Base-by-base conservation (phyloP, 805 yeast species). In the Saccharomycopsis vini region DNA sequence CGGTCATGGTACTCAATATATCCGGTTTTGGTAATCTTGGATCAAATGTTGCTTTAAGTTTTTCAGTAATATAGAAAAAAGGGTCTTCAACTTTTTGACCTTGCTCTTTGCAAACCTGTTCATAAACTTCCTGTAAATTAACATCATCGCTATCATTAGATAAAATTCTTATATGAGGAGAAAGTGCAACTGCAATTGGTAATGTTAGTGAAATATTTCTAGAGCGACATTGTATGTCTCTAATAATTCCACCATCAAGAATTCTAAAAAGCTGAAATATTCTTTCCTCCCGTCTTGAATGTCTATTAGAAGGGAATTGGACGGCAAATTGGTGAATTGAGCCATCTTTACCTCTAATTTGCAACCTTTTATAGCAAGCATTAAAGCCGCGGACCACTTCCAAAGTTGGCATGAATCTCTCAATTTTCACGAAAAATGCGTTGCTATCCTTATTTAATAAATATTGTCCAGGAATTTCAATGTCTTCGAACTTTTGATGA, bases 381-480 rank as follows among this genome's bases (percentile, higher is more conserved):
- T 85, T 85, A 2, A 90, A 81, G 1, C 96, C 95, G 46, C 98
- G 77, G 3, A 88, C 84, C 50, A 89, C 73, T 48, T 87, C 95
- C 43, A 92, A 76, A 0, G 85, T 77, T 2, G 97, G 94, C 60
- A 92, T 64, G 63, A 92, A 94, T 46, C 98, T 71, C 50, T 88
- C 97, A 55, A 92, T 85, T 69, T 92, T 92, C 40, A 87, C 74
- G 60, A 92, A 94, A 60, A 90, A 95, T n/a, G 75, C 62, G 58
- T 86, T 90, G 61, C 73, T 87, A 55, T 90, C 97, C 59, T 81
- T 83, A 60, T 86, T 84, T 65, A 87, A 68, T 57, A 89, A 66
- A 57, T 92, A 92, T 59, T 92, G 99, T 1, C 99, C 98, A 0
- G 98, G 98, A 46, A 92, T 79, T 60, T 92, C 98, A 46, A 92